Conservation (phyloP, 2,329 filamentous ascomycete species). For the Dendrostoma leiphaemia region DNA sequence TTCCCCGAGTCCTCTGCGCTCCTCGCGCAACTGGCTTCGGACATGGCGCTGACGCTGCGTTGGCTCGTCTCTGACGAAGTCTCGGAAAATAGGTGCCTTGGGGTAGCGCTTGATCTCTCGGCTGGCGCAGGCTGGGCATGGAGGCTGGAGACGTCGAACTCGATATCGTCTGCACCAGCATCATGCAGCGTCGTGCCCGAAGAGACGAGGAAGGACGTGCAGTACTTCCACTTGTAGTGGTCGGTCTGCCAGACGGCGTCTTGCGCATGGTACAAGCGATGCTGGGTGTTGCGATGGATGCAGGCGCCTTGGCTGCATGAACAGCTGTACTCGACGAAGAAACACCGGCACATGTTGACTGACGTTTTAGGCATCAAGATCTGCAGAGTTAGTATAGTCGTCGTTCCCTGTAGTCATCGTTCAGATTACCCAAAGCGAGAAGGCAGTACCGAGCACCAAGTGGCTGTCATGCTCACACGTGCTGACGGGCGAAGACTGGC, state of each 20-base stretch:
- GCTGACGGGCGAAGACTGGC: no score
- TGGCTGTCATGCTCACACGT: no score
- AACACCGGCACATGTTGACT: conserved; percentile 11
- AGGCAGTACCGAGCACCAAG: no score
- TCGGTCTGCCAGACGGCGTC: conserved; percentile 1
- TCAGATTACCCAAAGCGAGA: no score
- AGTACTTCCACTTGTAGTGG: conserved; percentile 8
- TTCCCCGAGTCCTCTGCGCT: no score
- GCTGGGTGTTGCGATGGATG: background rate
- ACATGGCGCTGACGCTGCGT: background rate
- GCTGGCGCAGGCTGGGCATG: background rate
- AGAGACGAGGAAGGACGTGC: background rate
- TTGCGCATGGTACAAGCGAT: background rate
- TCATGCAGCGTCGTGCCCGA: no score
- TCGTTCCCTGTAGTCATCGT: no score
- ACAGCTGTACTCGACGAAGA: conserved; percentile 6
- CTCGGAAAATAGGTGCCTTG: background rate
- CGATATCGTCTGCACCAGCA: no score
- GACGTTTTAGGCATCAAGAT: no score
- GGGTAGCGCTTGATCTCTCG: background rate
- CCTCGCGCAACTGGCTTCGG: background rate
- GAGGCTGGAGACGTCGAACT: background rate
- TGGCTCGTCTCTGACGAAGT: background rate
- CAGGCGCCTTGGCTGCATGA: background rate
- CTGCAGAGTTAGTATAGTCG: no score